These are phyloP conservation scores for Paulownia fortunei DNA, from an alignment of 257 asterid genomes.

Conservation along the genomic window DNA sequence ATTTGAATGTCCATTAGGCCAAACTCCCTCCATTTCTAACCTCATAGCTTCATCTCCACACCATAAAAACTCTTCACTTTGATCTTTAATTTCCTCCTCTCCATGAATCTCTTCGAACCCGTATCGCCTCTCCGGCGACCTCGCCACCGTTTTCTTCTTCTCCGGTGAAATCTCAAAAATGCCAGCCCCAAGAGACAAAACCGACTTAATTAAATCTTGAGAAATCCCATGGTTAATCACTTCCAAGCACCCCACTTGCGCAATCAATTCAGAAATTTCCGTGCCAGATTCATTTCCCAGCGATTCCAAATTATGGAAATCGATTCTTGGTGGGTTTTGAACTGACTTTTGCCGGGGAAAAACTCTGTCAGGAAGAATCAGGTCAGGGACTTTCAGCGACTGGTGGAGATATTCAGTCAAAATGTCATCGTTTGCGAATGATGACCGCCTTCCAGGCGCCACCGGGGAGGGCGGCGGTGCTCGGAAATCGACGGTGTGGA, in stretches of 20 bases:
- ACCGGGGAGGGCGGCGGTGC: slow-evolving; percentile 97
- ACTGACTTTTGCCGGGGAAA: slow-evolving; percentile 67
- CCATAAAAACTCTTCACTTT: slow-evolving; percentile 81
- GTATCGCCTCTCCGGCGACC: slow-evolving; percentile 60
- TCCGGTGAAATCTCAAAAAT: slow-evolving; percentile 60
- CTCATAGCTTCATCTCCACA: slow-evolving; percentile 54
- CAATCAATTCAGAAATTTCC: slow-evolving; percentile 45
- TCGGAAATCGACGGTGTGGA: slow-evolving; percentile 63
- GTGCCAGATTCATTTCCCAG: slow-evolving; percentile 30
- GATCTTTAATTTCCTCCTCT: slow-evolving; percentile 56
- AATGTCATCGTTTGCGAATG: slow-evolving; percentile 65
- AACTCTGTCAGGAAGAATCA: slow-evolving; percentile 70
- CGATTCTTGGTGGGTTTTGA: slow-evolving; percentile 59
- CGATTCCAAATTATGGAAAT: slow-evolving; percentile 41
- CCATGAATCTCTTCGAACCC: slow-evolving; percentile 81
- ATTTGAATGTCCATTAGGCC: slow-evolving; percentile 81
- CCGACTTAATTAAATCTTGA: slow-evolving; percentile 53
- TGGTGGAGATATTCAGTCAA: slow-evolving; percentile 68
- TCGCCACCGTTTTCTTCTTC: slow-evolving; percentile 47
- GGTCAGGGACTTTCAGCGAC: slow-evolving; percentile 76
- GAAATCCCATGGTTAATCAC: slow-evolving; percentile 75
- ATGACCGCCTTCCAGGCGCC: slow-evolving; percentile 68
- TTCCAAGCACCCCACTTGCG: slow-evolving; percentile 70
- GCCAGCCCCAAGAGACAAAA: slow-evolving; percentile 53
- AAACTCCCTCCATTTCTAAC: slow-evolving; percentile 75